A percentile compares a stretch with the other conserved stretches of the same genome.
phyloP scores from a whole-genome alignment of 2,329 filamentous ascomycete species.

The Penicillium brevicompactum region DNA sequence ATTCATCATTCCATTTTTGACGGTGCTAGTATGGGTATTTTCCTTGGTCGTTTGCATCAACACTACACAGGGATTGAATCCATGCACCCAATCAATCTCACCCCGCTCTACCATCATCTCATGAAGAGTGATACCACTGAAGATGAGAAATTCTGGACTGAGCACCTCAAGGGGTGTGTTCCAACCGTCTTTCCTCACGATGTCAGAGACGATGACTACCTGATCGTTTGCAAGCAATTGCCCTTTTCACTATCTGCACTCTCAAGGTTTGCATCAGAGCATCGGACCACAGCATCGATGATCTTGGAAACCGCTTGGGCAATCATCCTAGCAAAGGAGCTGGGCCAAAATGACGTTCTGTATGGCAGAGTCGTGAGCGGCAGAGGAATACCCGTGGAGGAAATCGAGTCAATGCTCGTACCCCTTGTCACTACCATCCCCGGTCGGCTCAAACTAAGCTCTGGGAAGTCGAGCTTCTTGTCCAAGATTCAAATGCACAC shows the following conservation, averaged over 20 bases:
- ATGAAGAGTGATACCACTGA: not conserved
- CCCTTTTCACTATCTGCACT: not conserved
- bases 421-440: conserved; percentile 5
- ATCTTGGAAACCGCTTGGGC: conserved; percentile 4
- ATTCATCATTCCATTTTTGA: conserved; percentile 18
- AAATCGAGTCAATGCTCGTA: conserved; percentile 2
- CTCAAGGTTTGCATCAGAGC: not conserved
- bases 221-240: not conserved
- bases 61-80: conserved; percentile 12
- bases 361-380: conserved; percentile 6
- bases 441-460: not conserved
- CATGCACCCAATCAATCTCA: not conserved
- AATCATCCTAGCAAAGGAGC: not conserved
- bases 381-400: not conserved
- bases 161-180: not conserved
- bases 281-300: not conserved
- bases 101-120: conserved; percentile 2
- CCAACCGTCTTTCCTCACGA: not conserved
- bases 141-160: not conserved
- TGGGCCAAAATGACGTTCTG: not conserved
- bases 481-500: not conserved
- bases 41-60: conserved; percentile 11
- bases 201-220: not conserved
- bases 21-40: conserved; percentile 12
- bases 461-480: not conserved